Conservation (phyloP, 768 basidiomycete genomes). For the Suillus paluster region DNA sequence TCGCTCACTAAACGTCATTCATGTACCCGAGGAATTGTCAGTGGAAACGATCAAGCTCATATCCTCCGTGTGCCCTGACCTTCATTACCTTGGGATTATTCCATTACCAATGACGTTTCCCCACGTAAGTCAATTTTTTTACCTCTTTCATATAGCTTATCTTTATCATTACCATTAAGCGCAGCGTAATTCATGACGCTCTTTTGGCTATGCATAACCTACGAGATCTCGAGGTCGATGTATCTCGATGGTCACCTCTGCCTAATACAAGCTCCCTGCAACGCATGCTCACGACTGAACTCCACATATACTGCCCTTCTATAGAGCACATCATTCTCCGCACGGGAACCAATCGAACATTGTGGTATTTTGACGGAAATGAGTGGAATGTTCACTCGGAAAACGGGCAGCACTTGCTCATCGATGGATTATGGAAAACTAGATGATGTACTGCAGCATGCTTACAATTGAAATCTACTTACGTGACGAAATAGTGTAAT, state of each 20-base stretch:
- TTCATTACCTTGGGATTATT: conserved; percentile 45
- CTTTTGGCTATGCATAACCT: conserved; percentile 41
- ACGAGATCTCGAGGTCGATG: conserved; percentile 41
- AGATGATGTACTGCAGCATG: conserved; percentile 19
- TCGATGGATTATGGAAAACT: conserved; percentile 35
- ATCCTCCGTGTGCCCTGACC: conserved; percentile 35
- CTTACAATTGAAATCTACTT: conserved; percentile 16
- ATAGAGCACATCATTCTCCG: conserved; percentile 42
- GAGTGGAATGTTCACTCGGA: conserved; percentile 36
- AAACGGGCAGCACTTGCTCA: conserved; percentile 27
- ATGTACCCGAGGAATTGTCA: conserved; percentile 38
- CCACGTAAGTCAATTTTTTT: conserved; percentile 36
- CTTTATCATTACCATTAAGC: conserved; percentile 24
- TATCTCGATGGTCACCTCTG: conserved; percentile 39
- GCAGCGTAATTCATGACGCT: conserved; percentile 37
- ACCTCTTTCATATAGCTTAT: conserved; percentile 10
- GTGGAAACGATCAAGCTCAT: conserved; percentile 36
- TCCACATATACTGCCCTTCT: conserved; percentile 41
- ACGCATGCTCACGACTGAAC: conserved; percentile 43
- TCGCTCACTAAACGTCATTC: conserved; percentile 40
- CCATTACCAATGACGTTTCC: conserved; percentile 35
- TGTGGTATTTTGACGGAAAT: conserved; percentile 41
- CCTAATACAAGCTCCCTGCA: conserved; percentile 33
- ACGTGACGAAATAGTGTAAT: conserved; percentile 26
- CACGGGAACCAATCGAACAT: conserved; percentile 30